These are phyloP conservation scores for Cladophialophora exuberans DNA, from an alignment of 2,329 filamentous ascomycete genomes.

Conservation along the genomic window DNA sequence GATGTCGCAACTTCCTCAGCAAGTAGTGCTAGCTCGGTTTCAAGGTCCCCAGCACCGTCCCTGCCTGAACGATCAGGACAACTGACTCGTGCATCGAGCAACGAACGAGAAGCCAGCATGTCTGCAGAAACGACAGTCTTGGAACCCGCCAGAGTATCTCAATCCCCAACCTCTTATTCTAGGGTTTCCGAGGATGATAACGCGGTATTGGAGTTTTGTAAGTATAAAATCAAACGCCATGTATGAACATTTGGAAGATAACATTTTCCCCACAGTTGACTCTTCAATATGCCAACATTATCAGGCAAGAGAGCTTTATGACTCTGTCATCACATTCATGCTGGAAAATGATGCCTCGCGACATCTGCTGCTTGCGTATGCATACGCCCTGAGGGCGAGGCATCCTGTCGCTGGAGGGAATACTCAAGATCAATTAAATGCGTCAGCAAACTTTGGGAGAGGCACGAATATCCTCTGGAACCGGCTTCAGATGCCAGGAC, in stretches of 20 bases:
- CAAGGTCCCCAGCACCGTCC: constrained; percentile 22
- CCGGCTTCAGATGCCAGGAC: constrained; percentile 21
- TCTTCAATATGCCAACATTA: constrained; percentile 22
- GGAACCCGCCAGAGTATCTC: not conserved
- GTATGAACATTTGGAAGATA: too few relatives aligned
- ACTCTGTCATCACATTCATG: constrained; percentile 21
- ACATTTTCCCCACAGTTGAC: not conserved
- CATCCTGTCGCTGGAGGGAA: constrained; percentile 16
- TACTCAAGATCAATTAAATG: constrained; percentile 25
- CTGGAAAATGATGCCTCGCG: constrained; percentile 25
- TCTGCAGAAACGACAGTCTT: constrained; percentile 9
- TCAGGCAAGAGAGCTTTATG: constrained; percentile 7
- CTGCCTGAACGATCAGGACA: constrained; percentile 4
- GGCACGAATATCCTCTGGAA: constrained; percentile 32
- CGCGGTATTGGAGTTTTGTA: constrained; percentile 22
- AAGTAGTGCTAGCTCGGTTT: constrained; percentile 25
- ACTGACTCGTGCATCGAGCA: constrained; percentile 9
- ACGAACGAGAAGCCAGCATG: constrained; percentile 15
- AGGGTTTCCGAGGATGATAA: constrained; percentile 13
- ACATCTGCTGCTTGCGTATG: constrained; percentile 26
- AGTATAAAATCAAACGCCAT: too few relatives aligned
- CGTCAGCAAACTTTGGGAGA: constrained; percentile 24
- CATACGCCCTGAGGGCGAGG: constrained; percentile 19
- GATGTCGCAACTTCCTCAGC: constrained; percentile 22
- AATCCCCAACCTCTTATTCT: not conserved